phyloP scores from a whole-genome alignment of 768 basidiomycete species.

The Rhodotorula paludigena region DNA sequence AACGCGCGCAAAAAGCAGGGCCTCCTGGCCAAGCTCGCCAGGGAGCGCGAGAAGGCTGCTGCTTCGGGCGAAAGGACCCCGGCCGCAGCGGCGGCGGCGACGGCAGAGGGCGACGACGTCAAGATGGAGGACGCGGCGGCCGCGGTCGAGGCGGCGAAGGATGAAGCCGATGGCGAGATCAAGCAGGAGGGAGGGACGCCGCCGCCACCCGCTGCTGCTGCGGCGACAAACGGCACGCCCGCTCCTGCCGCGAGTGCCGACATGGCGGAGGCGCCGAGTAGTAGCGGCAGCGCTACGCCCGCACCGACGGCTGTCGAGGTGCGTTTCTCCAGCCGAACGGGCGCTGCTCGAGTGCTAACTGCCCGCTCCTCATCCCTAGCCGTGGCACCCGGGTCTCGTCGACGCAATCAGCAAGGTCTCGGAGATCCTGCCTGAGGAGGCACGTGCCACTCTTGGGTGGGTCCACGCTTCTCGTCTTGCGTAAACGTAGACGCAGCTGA shows the following conservation, averaged over 20 bases:
- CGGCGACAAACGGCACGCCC: background rate
- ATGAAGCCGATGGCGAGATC: background rate
- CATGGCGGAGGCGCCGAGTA: background rate
- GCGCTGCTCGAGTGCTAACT: background rate
- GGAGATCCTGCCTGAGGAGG: slow-evolving; percentile 62
- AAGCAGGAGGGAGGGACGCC: slow-evolving; percentile 15
- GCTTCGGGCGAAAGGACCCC: background rate
- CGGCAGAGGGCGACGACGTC: slow-evolving; percentile 8
- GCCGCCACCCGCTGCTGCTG: background rate
- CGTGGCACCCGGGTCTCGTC: slow-evolving; percentile 73
- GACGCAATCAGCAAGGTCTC: slow-evolving; percentile 70
- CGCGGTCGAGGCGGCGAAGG: background rate
- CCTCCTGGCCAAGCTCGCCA: slow-evolving; percentile 19
- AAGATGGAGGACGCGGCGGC: slow-evolving; percentile 38
- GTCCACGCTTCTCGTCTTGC: slow-evolving; percentile 42
- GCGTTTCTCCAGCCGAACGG: background rate
- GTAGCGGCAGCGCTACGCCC: background rate
- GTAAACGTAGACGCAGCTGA: slow-evolving; percentile 12
- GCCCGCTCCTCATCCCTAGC: slow-evolving; percentile 41
- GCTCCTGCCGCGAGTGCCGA: background rate
- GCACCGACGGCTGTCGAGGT: background rate
- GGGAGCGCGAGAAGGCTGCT: slow-evolving; percentile 15
- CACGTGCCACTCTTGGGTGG: slow-evolving; percentile 66
- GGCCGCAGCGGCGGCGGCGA: background rate
- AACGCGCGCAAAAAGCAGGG: slow-evolving; percentile 20